Conservation (phyloP, 2,329 filamentous ascomycete genomes). For the Aspergillus sp. region DNA sequence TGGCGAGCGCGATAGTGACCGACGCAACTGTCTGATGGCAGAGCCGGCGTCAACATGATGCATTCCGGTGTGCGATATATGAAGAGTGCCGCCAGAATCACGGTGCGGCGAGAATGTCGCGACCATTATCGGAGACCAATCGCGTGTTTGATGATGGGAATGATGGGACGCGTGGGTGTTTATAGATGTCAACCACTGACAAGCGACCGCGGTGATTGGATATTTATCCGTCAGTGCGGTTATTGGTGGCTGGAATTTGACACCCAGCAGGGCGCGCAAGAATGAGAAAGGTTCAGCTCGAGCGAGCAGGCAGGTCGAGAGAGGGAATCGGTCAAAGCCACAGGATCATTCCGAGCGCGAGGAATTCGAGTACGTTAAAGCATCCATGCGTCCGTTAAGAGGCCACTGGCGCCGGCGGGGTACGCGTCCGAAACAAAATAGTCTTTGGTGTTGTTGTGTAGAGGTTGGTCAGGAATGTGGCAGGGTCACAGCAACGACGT, state of each 20-base stretch:
- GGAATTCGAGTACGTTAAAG: slow-evolving; percentile 8
- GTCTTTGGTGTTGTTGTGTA: neutral
- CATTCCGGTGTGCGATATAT: slow-evolving; percentile 75
- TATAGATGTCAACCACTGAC: too few species aligned
- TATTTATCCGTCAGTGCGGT: too few species aligned
- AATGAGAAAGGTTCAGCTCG: neutral
- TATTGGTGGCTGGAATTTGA: too few species aligned
- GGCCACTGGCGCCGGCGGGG: slow-evolving; percentile 4
- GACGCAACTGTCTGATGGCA: slow-evolving; percentile 71
- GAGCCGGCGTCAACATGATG: slow-evolving; percentile 76
- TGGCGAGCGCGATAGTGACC: slow-evolving; percentile 85
- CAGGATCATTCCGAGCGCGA: slow-evolving; percentile 8
- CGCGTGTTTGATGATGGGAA: neutral
- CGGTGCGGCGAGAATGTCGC: slow-evolving; percentile 41
- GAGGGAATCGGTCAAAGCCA: too few species aligned
- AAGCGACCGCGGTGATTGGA: too few species aligned
- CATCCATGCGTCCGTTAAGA: slow-evolving; percentile 10
- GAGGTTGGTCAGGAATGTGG: neutral
- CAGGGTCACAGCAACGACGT: neutral
- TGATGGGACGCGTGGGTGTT: too few species aligned
- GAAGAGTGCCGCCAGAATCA: slow-evolving; percentile 63
- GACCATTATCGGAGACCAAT: slow-evolving; percentile 27
- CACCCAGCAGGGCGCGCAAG: neutral
- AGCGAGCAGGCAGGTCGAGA: neutral
- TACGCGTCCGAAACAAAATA: slow-evolving; percentile 7